A percentile compares a stretch with the other conserved stretches of the same genome.
phyloP scores from a whole-genome alignment of 208 protist genomes.

The Polymyxa betae region DNA sequence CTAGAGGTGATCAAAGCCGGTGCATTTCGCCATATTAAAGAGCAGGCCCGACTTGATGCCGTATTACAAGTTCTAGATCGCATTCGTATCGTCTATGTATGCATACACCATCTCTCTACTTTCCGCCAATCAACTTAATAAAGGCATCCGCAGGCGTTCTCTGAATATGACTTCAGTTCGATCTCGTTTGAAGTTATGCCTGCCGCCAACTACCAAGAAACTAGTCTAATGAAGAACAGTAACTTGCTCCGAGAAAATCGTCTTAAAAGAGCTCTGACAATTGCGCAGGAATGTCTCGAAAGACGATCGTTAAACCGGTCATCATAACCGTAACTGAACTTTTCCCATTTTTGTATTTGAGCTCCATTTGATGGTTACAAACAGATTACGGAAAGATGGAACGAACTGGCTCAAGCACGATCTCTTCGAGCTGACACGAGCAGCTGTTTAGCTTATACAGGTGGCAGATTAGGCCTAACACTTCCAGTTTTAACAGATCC shows the following conservation, averaged over 20 bases:
- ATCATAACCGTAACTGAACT: neutral
- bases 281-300: too few relatives aligned
- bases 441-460: too few relatives aligned
- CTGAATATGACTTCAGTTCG: neutral
- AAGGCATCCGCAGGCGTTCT: neutral
- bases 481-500: too few relatives aligned
- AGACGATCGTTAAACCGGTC: neutral
- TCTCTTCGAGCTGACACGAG: too few relatives aligned
- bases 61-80: neutral
- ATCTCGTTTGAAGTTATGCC: neutral
- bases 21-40: neutral
- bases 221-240: neutral
- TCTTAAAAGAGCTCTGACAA: too few relatives aligned
- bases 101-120: neutral
- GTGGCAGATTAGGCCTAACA: too few relatives aligned
- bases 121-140: neutral
- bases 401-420: too few relatives aligned
- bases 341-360: neutral
- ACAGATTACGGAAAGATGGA: neutral
- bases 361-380: neutral
- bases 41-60: neutral
- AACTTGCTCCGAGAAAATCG: neutral
- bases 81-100: neutral
- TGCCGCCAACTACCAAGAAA: neutral
- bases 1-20: neutral